These are phyloP conservation scores for Thelonectria olida DNA, from an alignment of 2,329 filamentous ascomycete genomes.

Conservation along the genomic window DNA sequence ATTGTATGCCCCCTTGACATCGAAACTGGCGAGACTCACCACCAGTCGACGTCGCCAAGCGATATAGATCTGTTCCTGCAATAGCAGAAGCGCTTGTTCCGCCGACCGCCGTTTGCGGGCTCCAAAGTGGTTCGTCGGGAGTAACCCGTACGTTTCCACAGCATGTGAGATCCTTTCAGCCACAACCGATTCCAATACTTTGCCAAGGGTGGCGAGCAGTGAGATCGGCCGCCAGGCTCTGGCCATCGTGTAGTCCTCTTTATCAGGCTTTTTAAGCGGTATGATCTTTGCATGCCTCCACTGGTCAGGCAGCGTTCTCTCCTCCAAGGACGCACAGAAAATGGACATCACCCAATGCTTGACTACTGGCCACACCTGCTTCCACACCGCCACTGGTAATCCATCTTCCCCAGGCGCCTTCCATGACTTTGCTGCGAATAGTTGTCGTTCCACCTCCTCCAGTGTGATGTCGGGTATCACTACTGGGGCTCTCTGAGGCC, in stretches of 20 bases:
- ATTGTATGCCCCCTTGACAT: slow-evolving; percentile 27
- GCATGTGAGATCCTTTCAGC: slow-evolving; percentile 16
- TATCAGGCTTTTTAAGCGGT: slow-evolving; percentile 36
- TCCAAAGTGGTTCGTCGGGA: slow-evolving; percentile 24
- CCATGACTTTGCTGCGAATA: no score
- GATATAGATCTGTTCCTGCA: slow-evolving; percentile 15
- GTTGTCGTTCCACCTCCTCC: no score
- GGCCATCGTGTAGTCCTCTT: slow-evolving; percentile 36
- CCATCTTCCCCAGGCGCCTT: no score
- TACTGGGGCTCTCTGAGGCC: no score
- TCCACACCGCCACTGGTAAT: no score
- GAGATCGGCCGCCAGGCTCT: no score
- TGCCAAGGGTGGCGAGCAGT: slow-evolving; percentile 39
- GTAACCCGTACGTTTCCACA: slow-evolving; percentile 10
- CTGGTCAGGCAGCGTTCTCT: no score
- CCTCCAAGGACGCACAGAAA: no score
- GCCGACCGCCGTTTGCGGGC: slow-evolving; percentile 21
- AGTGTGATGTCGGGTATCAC: no score
- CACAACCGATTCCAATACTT: slow-evolving; percentile 25
- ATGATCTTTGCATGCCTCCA: slow-evolving; percentile 34
- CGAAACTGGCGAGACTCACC: slow-evolving; percentile 20
- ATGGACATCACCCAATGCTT: no score
- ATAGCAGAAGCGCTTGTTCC: slow-evolving; percentile 24
- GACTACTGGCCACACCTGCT: no score
- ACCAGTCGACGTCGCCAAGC: slow-evolving; percentile 13